Evolutionary conservation across 805 yeast species (phyloP).

Genomic region (Sugiyamaella mastotermitis): DNA sequence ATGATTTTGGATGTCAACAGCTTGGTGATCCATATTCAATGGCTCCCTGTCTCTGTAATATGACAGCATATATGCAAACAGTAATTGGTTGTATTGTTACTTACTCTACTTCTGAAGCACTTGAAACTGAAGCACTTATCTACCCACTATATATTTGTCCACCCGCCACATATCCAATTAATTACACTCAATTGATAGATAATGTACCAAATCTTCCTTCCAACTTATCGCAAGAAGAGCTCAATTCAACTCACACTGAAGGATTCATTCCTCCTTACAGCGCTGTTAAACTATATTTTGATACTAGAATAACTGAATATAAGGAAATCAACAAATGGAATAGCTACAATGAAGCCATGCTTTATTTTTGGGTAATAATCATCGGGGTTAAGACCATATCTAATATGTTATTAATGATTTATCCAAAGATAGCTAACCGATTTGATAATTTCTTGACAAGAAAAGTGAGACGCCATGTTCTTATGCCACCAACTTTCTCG

Average conservation of each 20-base stretch:
- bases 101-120: conserved; percentile 2
- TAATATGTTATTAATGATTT: conserved; percentile 7
- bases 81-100: conserved; percentile 7
- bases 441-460: conserved; percentile 4
- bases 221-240: background rate
- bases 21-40: background rate
- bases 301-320: background rate
- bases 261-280: conserved; percentile 4
- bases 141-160: conserved; percentile 34
- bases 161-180: background rate
- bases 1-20: conserved; percentile 4
- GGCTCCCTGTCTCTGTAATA: conserved; percentile 8
- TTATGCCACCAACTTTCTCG: conserved; percentile 4
- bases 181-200: conserved; percentile 1
- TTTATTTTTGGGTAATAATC: conserved; percentile 13
- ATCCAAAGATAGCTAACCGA: conserved; percentile 14
- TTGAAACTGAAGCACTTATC: background rate
- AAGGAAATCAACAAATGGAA: conserved; percentile 3
- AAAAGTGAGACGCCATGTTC: conserved; percentile 1
- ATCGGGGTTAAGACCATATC: conserved; percentile 5
- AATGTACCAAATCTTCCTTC: background rate
- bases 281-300: conserved; percentile 2
- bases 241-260: background rate
- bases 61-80: conserved; percentile 5
- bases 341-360: conserved; percentile 7